Evolutionary conservation across 73 alveolate species (phyloP), one percentile per base, ranked within the genome.

Genomic region (Paramecium primaurelia): DNA sequence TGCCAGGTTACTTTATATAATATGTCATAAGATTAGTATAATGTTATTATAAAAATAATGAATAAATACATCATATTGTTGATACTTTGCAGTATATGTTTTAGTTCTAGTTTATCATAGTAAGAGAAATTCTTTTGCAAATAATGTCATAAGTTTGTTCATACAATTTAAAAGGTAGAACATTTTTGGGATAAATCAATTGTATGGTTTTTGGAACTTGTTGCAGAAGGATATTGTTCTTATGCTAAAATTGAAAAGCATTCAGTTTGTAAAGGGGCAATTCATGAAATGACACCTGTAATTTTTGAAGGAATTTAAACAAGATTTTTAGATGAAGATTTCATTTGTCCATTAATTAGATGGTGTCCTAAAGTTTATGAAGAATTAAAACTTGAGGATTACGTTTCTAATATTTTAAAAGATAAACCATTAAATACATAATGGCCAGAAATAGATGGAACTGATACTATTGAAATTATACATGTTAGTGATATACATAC

Each of bases 401-500:
- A 71, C 18, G 37, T 89, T 44, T 73, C 51, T 5, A 83, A 71
- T 45, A 26, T 89, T 4, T 80, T 89, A n/a, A 71, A 68, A 58
- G 92, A 89, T 51, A 59, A 80, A 47, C 91, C 92, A 37, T 28
- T 14, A 37, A 71, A 77, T n/a, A 73, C 69, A 1, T 26, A 89
- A 83, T 71, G 94, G 88, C 88, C 87, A 26, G 25, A 58, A 42
- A 40, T 59, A 4, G 87, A 69, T 47, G 75, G 86, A 40, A 45
- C 54, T 14, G 88, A 89, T 51, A 92, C 94, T 51, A 92, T 94
- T 75, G 95, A 95, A 69, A 96, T 92, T 14, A 93, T 95, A 10
- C 98, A 95, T 85, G 96, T 95, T 40, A 94, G 95, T 45, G 98
- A 95, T 94, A 92, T 95, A 16, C 98, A 95, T 92, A 87, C 95